Percentiles rank a stretch among this genome's conserved stretches.
These are phyloP conservation scores for Apiotrichum gamsii DNA, from an alignment of 1,284 basidiomycete genomes.

Conservation along the genomic window DNA sequence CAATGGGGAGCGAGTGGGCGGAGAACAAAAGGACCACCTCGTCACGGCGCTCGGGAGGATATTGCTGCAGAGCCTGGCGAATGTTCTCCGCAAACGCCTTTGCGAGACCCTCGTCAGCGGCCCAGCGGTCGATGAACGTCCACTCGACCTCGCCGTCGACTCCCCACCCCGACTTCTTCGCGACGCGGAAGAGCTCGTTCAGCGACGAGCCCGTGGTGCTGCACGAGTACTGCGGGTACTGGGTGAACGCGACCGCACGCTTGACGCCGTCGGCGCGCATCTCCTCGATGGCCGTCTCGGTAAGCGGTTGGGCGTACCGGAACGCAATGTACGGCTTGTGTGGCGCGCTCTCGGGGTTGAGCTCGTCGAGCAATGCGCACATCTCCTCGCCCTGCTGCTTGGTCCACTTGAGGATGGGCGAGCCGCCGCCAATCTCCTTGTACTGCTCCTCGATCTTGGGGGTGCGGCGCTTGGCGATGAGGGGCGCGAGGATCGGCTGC, in stretches of 20 bases:
- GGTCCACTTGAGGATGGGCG: slow-evolving; percentile 93
- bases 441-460: slow-evolving; percentile 95
- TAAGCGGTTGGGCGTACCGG: slow-evolving; percentile 85
- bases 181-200: slow-evolving; percentile 74
- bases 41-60: slow-evolving; percentile 61
- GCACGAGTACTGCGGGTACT: slow-evolving; percentile 99
- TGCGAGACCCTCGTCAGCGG: slow-evolving; percentile 85
- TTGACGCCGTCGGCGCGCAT: slow-evolving; percentile 88
- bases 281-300: slow-evolving; percentile 71
- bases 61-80: slow-evolving; percentile 72
- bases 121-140: slow-evolving; percentile 99
- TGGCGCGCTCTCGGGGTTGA: slow-evolving; percentile 84
- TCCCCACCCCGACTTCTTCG: slow-evolving; percentile 49
- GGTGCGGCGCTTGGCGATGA: slow-evolving; percentile 85
- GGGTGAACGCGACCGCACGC: slow-evolving; percentile 91
- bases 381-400: slow-evolving; percentile 82
- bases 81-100: slow-evolving; percentile 90
- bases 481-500: slow-evolving; percentile 77
- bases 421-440: slow-evolving; percentile 89
- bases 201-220: slow-evolving; percentile 95
- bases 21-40: slow-evolving; percentile 88
- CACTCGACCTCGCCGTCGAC: slow-evolving; percentile 66
- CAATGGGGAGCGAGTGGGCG: slow-evolving; percentile 96
- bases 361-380: slow-evolving; percentile 84
- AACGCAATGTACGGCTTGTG: slow-evolving; percentile 96